Evolutionary conservation across 345 rosid species (phyloP).

Genomic region (Rhizophora apiculata): DNA sequence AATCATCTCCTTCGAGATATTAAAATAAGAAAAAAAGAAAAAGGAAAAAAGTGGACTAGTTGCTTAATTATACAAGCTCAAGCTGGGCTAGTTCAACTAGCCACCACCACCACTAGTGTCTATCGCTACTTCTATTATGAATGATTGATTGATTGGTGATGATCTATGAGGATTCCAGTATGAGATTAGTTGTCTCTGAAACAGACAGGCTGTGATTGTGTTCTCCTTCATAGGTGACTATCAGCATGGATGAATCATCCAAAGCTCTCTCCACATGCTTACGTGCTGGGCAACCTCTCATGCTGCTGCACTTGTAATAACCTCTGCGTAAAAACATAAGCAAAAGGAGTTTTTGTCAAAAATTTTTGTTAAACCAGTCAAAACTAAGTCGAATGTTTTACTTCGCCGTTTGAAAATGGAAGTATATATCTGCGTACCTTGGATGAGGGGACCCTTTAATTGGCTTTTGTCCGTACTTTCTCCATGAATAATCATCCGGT

Average conservation of each 20-base stretch:
- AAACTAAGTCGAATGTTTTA: no score
- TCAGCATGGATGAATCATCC: conserved; percentile 7
- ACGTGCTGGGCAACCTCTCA: neutral
- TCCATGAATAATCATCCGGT: conserved; percentile 33
- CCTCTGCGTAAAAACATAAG: neutral
- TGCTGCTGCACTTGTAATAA: conserved; percentile 8
- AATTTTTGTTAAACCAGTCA: no score
- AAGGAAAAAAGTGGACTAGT: neutral
- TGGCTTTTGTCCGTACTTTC: conserved; percentile 33
- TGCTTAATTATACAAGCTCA: neutral
- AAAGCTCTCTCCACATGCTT: conserved; percentile 1
- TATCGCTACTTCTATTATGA: no score
- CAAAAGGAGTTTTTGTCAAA: no score
- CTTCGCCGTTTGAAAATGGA: neutral
- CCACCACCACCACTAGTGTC: conserved; percentile 5
- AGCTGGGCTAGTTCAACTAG: neutral
- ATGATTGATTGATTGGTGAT: neutral
- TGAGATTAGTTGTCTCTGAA: neutral
- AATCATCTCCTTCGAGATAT: conserved; percentile 40
- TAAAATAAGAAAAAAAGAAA: no score
- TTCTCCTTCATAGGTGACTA: conserved; percentile 9
- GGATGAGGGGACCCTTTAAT: conserved; percentile 35
- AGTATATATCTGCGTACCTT: conserved; percentile 5
- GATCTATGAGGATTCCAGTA: conserved; percentile 61
- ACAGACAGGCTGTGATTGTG: neutral